Base-by-base conservation (phyloP, 2,329 filamentous ascomycete species). In the Aureobasidium sp. region DNA sequence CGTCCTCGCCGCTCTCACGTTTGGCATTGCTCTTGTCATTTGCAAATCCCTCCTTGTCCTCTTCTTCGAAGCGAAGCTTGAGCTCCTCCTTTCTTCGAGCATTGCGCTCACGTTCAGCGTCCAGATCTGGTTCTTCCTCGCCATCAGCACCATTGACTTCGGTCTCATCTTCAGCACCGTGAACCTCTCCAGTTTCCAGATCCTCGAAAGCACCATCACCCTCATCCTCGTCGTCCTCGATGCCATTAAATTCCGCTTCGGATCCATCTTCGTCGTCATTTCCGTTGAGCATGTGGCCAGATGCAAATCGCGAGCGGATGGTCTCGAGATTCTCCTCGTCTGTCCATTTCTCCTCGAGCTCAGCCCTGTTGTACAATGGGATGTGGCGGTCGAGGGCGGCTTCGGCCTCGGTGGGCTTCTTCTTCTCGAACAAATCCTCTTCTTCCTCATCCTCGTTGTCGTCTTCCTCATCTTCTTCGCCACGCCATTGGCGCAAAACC, bases 1-100 rank as follows among this genome's bases (percentile, higher is more conserved):
- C 88, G 63, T 85, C 79, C 59, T 93, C 85, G 37, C 82, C 87
- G 34, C 84, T 85, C 67, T 91, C 88, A 66, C 84, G 81, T 39
- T 88, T 83, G 12, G 88, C 88, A 56, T 87, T 85, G 32, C 89
- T 87, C 71, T 95, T 95, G 75, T 94, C 91, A 70, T 95, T 95
- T 70, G 89, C 86, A 72, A 97, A 92, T 0, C 94, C 94, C 72
- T 99, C 94, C n/a, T 90, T 84, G 72, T 99, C 94, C 79, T 99
- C 94, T 74, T 97, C 92, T 71, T 99, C 94, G 71, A 99, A 99
- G 1, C 95, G 86, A 58, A 95, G 80, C 72, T 91, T 95, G 59
- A 99, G 84, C 73, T 99, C 94, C 75, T 97, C 94, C 75, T 99
- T 99, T 66, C 90, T 84, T 67, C 87, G 85, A 1, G 94, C 94